These are phyloP conservation scores for Tuber magnatum DNA, from an alignment of 495 filamentous ascomycete species.

Conservation along the genomic window DNA sequence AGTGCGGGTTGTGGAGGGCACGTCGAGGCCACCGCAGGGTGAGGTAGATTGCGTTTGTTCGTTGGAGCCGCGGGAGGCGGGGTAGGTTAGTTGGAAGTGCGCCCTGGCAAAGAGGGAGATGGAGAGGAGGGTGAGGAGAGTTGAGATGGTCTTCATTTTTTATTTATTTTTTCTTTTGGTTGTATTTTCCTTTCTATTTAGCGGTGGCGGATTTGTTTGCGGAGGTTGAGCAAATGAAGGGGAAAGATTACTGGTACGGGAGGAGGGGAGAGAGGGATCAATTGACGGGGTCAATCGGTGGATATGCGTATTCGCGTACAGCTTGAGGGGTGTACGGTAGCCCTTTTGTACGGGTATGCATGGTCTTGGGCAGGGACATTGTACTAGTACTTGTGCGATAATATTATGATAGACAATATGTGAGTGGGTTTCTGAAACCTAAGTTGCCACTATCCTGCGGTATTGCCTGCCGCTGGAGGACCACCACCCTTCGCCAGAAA, in stretches of 20 bases:
- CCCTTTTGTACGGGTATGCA: neutral
- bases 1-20: constrained; percentile 49
- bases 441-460: neutral
- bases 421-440: neutral
- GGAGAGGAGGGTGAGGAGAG: constrained; percentile 26
- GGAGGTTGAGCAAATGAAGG: neutral
- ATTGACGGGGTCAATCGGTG: neutral
- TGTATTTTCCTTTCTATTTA: neutral
- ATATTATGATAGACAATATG: no score
- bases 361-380: neutral
- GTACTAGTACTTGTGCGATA: no score
- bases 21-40: constrained; percentile 55
- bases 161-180: no score
- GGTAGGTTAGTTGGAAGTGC: constrained; percentile 57
- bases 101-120: constrained; percentile 48
- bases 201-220: neutral
- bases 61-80: constrained; percentile 51
- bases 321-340: neutral
- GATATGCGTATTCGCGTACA: neutral
- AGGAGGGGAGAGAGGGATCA: neutral
- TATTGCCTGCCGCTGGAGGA: neutral
- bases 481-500: neutral
- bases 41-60: constrained; percentile 45
- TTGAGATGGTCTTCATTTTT: constrained; percentile 21
- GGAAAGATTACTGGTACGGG: neutral